Percentiles rank a stretch among this genome's conserved stretches.
Conservation (phyloP, 2,329 filamentous ascomycete genomes). For the Claviceps quebecensis region DNA sequence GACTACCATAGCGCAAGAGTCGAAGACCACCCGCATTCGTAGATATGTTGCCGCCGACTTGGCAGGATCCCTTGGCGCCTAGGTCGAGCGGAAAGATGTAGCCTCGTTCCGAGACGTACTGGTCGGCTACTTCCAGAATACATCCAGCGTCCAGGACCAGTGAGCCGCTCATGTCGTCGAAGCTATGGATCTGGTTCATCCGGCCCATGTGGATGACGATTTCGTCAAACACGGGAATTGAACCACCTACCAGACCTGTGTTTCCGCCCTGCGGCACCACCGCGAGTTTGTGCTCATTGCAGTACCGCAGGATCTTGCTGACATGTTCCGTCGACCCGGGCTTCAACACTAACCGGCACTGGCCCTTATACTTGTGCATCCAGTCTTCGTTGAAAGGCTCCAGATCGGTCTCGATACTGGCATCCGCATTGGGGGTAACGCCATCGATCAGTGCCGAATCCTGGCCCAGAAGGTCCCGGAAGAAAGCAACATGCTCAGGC, state of each 20-base stretch:
- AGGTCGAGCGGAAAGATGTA: slow-evolving; percentile 93
- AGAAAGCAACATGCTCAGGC: slow-evolving; percentile 65
- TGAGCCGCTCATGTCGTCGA: slow-evolving; percentile 85
- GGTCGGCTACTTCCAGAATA: slow-evolving; percentile 79
- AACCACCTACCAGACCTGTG: slow-evolving; percentile 88
- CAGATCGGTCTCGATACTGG: slow-evolving; percentile 58
- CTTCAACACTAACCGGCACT: slow-evolving; percentile 75
- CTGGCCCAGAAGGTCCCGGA: slow-evolving; percentile 66
- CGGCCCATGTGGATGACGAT: slow-evolving; percentile 83
- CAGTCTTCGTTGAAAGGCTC: slow-evolving; percentile 93
- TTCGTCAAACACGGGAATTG: slow-evolving; percentile 94
- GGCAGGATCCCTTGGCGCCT: slow-evolving; percentile 94
- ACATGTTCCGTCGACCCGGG: slow-evolving; percentile 76
- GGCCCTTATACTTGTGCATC: slow-evolving; percentile 97
- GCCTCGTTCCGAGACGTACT: slow-evolving; percentile 65
- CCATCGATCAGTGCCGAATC: slow-evolving; percentile 75
- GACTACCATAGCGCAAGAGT: slow-evolving; percentile 78
- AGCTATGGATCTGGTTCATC: slow-evolving; percentile 83
- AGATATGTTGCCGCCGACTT: slow-evolving; percentile 88
- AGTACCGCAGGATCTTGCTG: slow-evolving; percentile 83
- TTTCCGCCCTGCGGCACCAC: slow-evolving; percentile 97
- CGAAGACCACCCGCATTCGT: slow-evolving; percentile 91
- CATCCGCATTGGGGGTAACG: slow-evolving; percentile 55
- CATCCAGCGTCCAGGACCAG: slow-evolving; percentile 83
- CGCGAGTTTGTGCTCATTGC: slow-evolving; percentile 81